Percentiles rank a stretch among this genome's conserved stretches.
Evolutionary conservation across 2,329 filamentous ascomycete genomes (phyloP).

Genomic region (Fusarium incarnatum): DNA sequence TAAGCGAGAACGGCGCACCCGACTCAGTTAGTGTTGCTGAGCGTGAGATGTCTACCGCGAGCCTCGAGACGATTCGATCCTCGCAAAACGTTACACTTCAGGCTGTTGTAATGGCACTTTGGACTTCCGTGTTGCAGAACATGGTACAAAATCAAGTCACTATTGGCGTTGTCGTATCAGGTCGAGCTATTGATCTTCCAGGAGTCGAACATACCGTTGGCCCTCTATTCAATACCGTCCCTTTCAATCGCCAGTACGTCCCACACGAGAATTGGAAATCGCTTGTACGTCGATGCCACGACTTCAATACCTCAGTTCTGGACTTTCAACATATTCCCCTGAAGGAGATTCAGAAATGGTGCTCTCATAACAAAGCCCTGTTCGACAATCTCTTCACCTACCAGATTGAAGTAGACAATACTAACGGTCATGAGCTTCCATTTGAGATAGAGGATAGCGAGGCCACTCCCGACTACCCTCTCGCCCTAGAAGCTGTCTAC

Average conservation of each 20-base stretch:
- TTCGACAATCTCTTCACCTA: slow-evolving; percentile 90
- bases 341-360: slow-evolving; percentile 84
- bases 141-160: slow-evolving; percentile 61
- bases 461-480: slow-evolving; percentile 73
- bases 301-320: slow-evolving; percentile 74
- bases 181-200: slow-evolving; percentile 76
- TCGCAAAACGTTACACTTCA: slow-evolving; percentile 80
- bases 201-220: slow-evolving; percentile 76
- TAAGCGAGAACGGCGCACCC: slow-evolving; percentile 13
- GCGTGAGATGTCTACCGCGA: slow-evolving; percentile 52
- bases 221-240: slow-evolving; percentile 90
- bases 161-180: slow-evolving; percentile 82
- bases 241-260: slow-evolving; percentile 67
- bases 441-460: slow-evolving; percentile 67
- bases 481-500: slow-evolving; percentile 80
- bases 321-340: slow-evolving; percentile 80
- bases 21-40: slow-evolving; percentile 5
- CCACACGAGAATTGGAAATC: slow-evolving; percentile 66
- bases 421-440: slow-evolving; percentile 50
- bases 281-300: slow-evolving; percentile 73
- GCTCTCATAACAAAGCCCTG: slow-evolving; percentile 67
- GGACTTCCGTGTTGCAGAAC: slow-evolving; percentile 72
- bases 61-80: slow-evolving; percentile 65
- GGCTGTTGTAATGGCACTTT: slow-evolving; percentile 80
- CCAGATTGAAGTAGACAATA: slow-evolving; percentile 63